Conservation (phyloP, 1,284 basidiomycete species). For the Porodaedalea pini region DNA sequence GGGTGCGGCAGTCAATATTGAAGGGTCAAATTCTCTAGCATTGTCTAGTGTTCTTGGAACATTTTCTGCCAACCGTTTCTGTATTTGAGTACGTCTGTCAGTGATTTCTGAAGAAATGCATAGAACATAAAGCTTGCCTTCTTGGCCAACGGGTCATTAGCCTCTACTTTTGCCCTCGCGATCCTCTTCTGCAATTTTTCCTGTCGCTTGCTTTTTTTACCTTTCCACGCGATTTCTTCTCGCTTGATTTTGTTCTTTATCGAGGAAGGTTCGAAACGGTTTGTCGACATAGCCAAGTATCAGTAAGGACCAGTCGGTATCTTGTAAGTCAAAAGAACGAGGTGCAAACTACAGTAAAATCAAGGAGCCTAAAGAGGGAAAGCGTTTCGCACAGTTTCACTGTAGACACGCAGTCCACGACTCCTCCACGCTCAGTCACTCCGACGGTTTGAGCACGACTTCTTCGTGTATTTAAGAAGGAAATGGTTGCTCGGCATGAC, state of each 20-base stretch:
- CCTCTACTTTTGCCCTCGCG: slow-evolving; percentile 68
- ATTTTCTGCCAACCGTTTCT: slow-evolving; percentile 84
- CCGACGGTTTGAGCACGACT: not conserved
- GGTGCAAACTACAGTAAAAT: no score
- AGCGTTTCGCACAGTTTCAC: no score
- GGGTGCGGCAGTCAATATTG: slow-evolving; percentile 73
- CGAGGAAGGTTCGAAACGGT: slow-evolving; percentile 51
- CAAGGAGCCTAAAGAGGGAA: no score
- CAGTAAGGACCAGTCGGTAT: no score
- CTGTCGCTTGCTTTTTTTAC: slow-evolving; percentile 77
- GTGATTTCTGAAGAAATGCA: not conserved
- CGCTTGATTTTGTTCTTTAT: slow-evolving; percentile 87
- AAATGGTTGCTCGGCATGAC: not conserved
- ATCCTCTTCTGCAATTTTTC: slow-evolving; percentile 79
- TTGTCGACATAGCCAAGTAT: slow-evolving; percentile 8
- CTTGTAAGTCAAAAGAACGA: no score
- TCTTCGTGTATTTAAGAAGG: not conserved
- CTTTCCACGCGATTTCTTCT: slow-evolving; percentile 70
- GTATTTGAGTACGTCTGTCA: not conserved
- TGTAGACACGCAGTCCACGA: no score
- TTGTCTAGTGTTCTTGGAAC: slow-evolving; percentile 93
- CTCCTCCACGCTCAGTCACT: not conserved
- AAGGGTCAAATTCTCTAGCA: slow-evolving; percentile 85
- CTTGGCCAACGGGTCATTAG: slow-evolving; percentile 64
- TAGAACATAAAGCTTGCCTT: slow-evolving; percentile 46